Base-by-base conservation (phyloP, 371 early-diverging fungal genomes). In the Mortierella sp. region DNA sequence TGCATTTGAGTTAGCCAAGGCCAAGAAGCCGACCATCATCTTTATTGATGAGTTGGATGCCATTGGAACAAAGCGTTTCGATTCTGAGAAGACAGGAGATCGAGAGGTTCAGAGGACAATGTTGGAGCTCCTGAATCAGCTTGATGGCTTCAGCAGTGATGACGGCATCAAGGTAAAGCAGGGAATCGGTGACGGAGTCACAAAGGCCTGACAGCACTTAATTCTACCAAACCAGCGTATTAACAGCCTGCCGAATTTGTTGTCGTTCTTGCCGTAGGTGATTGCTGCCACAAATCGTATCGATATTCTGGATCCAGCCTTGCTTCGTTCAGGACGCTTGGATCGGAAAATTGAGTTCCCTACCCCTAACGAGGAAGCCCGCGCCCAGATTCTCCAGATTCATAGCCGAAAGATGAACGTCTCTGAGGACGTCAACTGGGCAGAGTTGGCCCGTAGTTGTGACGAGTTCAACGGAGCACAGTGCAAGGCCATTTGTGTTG, bases 281-380 rank as follows among this genome's bases (percentile, higher is more conserved):
- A 99, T 99, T 87, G 99, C 99, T n/a, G 99, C 99, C 26, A 99
- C 99, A 39, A 99, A 99, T 83, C 95, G 99, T 79, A 97, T 99
- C 50, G 99, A 99, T 87, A 99, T 98, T 79, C 83, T 99, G 42
- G 99, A 99, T 82, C 99, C 99, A 44, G 99, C 99, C 19, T 88
- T 99, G 63, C 84, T 99, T 27, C 93, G 99, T 56, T 97, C 99
- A 12, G 99, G 99, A 27, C 94, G 99, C 80, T 81, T 99, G 67
- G 99, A 99, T 84, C 92, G 99, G 72, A 99, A 99, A 84, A 99
- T 99, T 65, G 99, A 99, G 85, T 99, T 99, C 82, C 99, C 99
- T 26, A 80, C 96, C 24, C 99, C 99, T 43, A 99, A 97, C 72
- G 96, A 96, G 82, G 98, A 97, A 81, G 99, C 97, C 3, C 91